Conservation (phyloP, 2,329 filamentous ascomycete genomes). For the Trichoderma hamatum region DNA sequence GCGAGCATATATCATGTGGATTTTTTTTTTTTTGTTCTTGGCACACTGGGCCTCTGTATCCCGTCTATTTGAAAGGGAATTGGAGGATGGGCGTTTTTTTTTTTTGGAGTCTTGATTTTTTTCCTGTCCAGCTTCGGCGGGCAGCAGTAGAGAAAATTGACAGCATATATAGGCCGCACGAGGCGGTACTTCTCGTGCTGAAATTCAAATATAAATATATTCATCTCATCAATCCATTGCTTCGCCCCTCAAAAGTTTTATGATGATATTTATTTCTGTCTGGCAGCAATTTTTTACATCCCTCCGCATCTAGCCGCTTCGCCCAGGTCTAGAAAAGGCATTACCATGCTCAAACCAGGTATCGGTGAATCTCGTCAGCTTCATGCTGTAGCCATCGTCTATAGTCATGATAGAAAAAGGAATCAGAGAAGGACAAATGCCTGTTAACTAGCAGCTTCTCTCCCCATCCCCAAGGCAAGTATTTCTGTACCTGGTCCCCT, state of each 20-base stretch:
- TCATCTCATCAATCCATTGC: neutral
- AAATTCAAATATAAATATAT: neutral
- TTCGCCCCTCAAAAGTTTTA: neutral
- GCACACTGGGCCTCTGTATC: neutral
- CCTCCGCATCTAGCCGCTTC: neutral
- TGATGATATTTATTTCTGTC: neutral
- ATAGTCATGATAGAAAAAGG: neutral
- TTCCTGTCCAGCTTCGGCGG: neutral
- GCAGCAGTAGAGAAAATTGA: neutral
- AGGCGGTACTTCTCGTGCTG: neutral
- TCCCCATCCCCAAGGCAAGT: neutral
- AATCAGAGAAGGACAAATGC: neutral
- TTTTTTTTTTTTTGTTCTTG: neutral
- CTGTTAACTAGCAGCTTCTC: neutral
- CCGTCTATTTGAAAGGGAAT: neutral
- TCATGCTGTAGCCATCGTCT: neutral
- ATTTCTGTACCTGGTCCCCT: too few species aligned
- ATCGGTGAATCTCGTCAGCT: neutral
- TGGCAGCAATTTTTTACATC: neutral
- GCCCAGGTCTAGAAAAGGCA: neutral
- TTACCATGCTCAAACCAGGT: neutral
- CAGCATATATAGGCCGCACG: neutral
- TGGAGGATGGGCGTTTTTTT: neutral
- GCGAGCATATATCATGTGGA: conserved; percentile 5
- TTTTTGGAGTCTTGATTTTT: neutral